Base-by-base conservation (phyloP, 1,284 basidiomycete species). In the Marasmius sp. region DNA sequence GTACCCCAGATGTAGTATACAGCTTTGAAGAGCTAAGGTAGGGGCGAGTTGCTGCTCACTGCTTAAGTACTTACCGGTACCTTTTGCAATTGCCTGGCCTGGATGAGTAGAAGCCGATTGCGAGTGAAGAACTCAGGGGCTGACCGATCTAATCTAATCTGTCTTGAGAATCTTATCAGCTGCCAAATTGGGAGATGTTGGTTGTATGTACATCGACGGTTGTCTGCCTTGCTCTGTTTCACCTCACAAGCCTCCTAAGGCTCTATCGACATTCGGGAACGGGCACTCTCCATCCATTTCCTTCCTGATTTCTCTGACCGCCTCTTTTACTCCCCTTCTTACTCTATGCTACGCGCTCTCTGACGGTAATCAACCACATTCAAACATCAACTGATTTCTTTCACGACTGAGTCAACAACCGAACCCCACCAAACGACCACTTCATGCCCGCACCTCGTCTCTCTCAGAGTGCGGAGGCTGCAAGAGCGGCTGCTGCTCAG, bases 401-500 rank as follows among this genome's bases (percentile, higher is more conserved):
- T 27, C 27, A 27, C 27, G 27, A 2, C 27, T 27, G 27, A 27
- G 27, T 27, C 27, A 27, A 27, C 27, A 27, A 27, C 27, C 27
- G 27, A 27, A 20, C 11, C 12, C 48, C 3, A 37, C 36, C 22
- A 20, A 3, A 50, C 20, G 53, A 16, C n/a, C n/a, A 20, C 6
- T 58, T 18, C 37, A 87, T 87, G 85, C 81, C 82, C 64, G 77
- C 76, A 27, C 78, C 80, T 63, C 77, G 84, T 57, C 79, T 78
- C 58, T 87, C 90, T 41, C 84, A 86, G 61, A 85, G 81, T 68
- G 85, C 85, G 56, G 91, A 92, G 70, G 86, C 88, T 47, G 89
- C 91, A 12, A 79, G 87, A 61, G 87, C 85, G 36, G 93, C 94
- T n/a, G 94, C 93, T 27, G 85, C 90, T 36, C 93, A 95, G 70